Evolutionary conservation across 192 early-diverging fungal genomes (phyloP).

Genomic region (Linnemannia elongata): DNA sequence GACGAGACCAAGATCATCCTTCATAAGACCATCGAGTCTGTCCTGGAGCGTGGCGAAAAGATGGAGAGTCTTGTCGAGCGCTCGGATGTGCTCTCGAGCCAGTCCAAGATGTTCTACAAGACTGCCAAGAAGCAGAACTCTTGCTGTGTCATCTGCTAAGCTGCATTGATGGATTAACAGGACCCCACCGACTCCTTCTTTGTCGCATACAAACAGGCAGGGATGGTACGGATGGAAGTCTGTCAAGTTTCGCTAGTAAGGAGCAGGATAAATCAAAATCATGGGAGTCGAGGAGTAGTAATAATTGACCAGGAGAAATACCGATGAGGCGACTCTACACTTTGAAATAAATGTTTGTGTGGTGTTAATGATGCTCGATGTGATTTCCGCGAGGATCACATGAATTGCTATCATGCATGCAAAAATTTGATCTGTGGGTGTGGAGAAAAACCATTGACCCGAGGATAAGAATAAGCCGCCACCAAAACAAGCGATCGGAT

Average conservation of each 20-base stretch:
- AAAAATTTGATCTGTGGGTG: background rate
- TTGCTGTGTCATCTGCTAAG: slow-evolving; percentile 75
- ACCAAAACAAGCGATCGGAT: background rate
- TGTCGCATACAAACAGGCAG: background rate
- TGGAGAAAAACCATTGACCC: background rate
- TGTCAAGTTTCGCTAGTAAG: background rate
- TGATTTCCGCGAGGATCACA: background rate
- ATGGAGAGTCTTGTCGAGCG: slow-evolving; percentile 89
- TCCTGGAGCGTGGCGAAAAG: slow-evolving; percentile 91
- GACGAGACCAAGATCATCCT: slow-evolving; percentile 97
- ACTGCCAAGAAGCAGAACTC: slow-evolving; percentile 89
- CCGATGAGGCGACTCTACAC: background rate
- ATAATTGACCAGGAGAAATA: background rate
- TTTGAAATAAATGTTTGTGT: background rate
- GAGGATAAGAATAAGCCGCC: background rate
- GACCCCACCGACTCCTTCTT: background rate
- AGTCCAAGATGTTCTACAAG: slow-evolving; percentile 97
- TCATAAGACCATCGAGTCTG: slow-evolving; percentile 94
- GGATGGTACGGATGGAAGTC: no score
- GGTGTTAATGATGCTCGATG: background rate
- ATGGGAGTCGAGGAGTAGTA: background rate
- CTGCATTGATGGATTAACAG: slow-evolving; percentile 36
- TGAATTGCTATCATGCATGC: background rate
- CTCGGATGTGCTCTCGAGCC: slow-evolving; percentile 86
- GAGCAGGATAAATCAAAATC: background rate